A percentile compares a stretch with the other conserved stretches of the same genome.
These are phyloP conservation scores for Kuraishia hungarica DNA, from an alignment of 805 yeast genomes.

Conservation along the genomic window DNA sequence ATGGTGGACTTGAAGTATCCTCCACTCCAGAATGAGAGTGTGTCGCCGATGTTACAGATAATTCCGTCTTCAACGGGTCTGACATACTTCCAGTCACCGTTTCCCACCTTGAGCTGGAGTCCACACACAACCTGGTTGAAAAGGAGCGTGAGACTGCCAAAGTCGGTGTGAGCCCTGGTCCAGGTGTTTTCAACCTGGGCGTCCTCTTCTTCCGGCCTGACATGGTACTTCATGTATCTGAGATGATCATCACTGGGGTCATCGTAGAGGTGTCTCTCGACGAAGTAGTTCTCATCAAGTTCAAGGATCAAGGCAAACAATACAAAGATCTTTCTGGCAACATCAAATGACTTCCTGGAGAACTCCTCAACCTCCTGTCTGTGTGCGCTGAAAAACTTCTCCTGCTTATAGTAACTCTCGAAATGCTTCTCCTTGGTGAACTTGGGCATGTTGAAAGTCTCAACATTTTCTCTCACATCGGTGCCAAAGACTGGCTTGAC, in stretches of 20 bases:
- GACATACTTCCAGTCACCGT: constrained; percentile 27
- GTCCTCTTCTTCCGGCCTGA: constrained; percentile 20
- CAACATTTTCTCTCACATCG: constrained; percentile 22
- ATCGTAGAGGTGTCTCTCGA: constrained; percentile 21
- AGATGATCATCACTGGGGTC: constrained; percentile 26
- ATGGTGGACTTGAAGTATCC: constrained; percentile 27
- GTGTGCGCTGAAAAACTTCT: constrained; percentile 16
- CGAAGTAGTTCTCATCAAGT: constrained; percentile 25
- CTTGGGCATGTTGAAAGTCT: constrained; percentile 25
- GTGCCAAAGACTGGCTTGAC: constrained; percentile 24
- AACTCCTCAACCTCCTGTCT: constrained; percentile 15
- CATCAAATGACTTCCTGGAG: constrained; percentile 17
- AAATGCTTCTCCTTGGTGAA: constrained; percentile 14
- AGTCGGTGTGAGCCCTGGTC: constrained; percentile 28
- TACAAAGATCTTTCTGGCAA: constrained; percentile 17
- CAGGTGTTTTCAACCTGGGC: constrained; percentile 22
- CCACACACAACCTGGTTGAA: constrained; percentile 28
- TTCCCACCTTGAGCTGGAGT: constrained; percentile 23
- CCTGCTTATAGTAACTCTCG: constrained; percentile 12
- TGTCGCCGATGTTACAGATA: constrained; percentile 28
- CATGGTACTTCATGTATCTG: constrained; percentile 25
- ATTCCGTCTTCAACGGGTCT: constrained; percentile 24
- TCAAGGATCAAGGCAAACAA: constrained; percentile 26
- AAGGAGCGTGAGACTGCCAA: constrained; percentile 25
- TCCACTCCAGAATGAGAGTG: constrained; percentile 25